phyloP scores from a whole-genome alignment of 352 stramenopile species.

The Phytopythium oedochilum region DNA sequence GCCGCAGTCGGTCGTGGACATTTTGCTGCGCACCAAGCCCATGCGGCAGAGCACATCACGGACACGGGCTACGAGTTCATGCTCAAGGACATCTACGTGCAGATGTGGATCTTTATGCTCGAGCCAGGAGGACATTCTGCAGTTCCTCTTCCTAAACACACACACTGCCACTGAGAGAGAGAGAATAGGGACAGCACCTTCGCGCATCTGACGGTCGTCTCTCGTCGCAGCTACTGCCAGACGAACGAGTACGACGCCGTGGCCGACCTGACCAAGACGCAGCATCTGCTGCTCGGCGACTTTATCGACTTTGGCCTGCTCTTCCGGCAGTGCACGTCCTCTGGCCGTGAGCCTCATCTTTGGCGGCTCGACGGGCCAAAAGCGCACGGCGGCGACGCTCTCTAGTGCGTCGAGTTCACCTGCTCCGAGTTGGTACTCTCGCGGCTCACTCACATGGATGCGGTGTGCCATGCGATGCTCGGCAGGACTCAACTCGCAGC shows the following conservation, averaged over 20 bases:
- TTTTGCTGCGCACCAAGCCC: constrained; percentile 63
- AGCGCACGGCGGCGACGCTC: constrained; percentile 40
- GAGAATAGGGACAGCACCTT: no score
- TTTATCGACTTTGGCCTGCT: constrained; percentile 88
- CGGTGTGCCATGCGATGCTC: no score
- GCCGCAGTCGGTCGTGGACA: constrained; percentile 63
- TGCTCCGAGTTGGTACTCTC: no score
- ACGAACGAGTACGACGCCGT: constrained; percentile 84
- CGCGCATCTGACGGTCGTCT: neutral
- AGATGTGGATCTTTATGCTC: constrained; percentile 91
- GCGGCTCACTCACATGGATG: no score
- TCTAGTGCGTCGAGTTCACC: no score
- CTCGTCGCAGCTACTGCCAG: constrained; percentile 56
- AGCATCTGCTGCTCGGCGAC: constrained; percentile 71
- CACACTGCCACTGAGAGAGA: neutral
- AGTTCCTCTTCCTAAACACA: constrained; percentile 88
- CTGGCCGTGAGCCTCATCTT: constrained; percentile 90
- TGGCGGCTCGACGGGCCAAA: constrained; percentile 62
- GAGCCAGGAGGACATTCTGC: constrained; percentile 86
- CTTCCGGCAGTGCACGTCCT: constrained; percentile 51
- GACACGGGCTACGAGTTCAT: constrained; percentile 91
- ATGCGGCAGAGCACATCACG: constrained; percentile 82
- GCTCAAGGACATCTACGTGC: constrained; percentile 89
- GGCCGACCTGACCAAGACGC: constrained; percentile 66
- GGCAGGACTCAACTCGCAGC: constrained; percentile 37